Evolutionary conservation across 2,329 filamentous ascomycete species (phyloP), one percentile per base, ranked within the genome.

Genomic region (Fusarium annulatum): DNA sequence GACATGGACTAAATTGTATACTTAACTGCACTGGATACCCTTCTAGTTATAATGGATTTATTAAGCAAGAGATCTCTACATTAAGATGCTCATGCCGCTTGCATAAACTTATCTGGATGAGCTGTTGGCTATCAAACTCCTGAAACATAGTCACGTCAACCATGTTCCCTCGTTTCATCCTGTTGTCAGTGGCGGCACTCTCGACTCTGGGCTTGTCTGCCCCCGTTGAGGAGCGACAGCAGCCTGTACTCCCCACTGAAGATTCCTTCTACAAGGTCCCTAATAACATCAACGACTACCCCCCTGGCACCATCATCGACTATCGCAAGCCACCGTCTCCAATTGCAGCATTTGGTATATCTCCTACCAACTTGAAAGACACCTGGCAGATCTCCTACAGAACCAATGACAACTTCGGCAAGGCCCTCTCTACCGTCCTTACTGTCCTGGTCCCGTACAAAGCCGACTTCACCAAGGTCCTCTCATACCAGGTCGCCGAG

Each of bases 31-130:
- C 3, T 49, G 9, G 2, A 14, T 49, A 18, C 7, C 28, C 21
- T 49, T n/a, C n/a, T 33, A 10, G 12, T 18, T 6, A 33, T 1
- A 7, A 12, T 49, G 3, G 14, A n/a, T 15, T 2, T 19, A 9
- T n/a, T 3, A 12, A 49, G 4, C 26, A 30, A 16, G 2, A 11
- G 7, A 3, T n/a, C 9, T n/a, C 6, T 7, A 2, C 2, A 16
- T 18, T 12, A 2, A 2, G 7, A 30, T 49, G 5, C 26, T 26
- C 26, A 26, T 26, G 26, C 26, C 26, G 26, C 26, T 26, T 26
- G 26, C 26, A 5, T 26, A 26, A n/a, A 49, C 7, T 21, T 3
- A 3, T 1, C 11, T 30, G 19, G 3, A 4, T 15, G 1, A 9
- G 3, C 21, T 21, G 3, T 21, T 48, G 26, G 15, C 14, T 30